Base-by-base conservation (phyloP, 345 rosid species). In the Lumnitzera racemosa region DNA sequence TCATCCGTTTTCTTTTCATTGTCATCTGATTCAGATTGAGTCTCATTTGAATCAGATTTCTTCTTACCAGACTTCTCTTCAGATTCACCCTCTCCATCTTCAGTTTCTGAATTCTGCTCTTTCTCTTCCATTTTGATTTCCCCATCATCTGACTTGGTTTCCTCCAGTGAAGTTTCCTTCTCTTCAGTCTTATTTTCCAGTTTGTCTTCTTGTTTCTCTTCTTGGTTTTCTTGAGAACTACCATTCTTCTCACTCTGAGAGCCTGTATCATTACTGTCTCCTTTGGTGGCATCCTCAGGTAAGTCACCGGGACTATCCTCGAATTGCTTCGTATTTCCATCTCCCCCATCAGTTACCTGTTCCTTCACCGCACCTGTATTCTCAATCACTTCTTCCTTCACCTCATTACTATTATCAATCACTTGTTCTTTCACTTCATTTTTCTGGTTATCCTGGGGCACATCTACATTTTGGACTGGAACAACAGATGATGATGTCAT, bases 401-500 rank as follows among this genome's bases (percentile, higher is more conserved):
- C 31, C 62, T 65, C 69, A 43, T 64, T 81, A 24, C 13, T 77
- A 51, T 66, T 84, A 52, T 77, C 84, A 4, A 62, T 24, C 55
- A 72, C 72, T 61, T 77, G 81, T 55, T 80, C 81, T 75, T 74
- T 80, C 36, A 79, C 66, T 70, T 79, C 90, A 65, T 62, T 79
- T 57, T 76, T 92, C 43, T 36, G 43, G 61, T 67, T 79, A 58
- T 87, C 89, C 65, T 78, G 71, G 55, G 81, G 72, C 64, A 65
- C 86, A 47, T 87, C 91, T 16, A 78, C 79, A 64, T 59, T 83
- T 70, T 78, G 82, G 52, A 73, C 81, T 0, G 99, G 91, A 57
- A 76, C 86, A 16, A 78, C 73, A 9, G 91, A 81, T 2, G 97
- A 89, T 0, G 96, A 90, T 7, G 91, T 88, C 89, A 90, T 78